Conservation (phyloP, 1,284 basidiomycete species). For the Leccinum olivaceoglutinosum region DNA sequence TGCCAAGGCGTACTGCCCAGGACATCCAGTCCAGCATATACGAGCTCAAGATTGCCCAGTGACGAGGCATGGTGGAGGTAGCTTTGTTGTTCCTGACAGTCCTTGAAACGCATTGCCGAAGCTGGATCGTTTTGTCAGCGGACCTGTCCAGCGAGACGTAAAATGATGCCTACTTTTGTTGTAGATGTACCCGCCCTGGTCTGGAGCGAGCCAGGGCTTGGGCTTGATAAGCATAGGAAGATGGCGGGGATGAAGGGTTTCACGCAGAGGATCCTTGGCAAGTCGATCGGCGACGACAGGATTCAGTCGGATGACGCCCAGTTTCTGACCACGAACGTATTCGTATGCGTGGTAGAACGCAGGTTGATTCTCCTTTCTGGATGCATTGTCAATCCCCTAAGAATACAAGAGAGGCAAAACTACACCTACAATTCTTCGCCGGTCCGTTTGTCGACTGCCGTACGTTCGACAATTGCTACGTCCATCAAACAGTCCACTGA, state of each 20-base stretch:
- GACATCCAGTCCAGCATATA: conserved; percentile 88
- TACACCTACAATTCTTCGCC: conserved; percentile 53
- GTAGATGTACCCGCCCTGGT: conserved; percentile 83
- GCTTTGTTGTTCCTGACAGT: conserved; percentile 80
- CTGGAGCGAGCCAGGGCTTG: conserved; percentile 78
- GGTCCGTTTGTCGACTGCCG: conserved; percentile 49
- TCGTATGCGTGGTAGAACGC: conserved; percentile 94
- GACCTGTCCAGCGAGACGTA: background rate
- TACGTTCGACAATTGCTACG: conserved; percentile 73
- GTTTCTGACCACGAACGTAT: conserved; percentile 86
- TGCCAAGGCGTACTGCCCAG: conserved; percentile 90
- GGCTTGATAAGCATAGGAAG: conserved; percentile 95
- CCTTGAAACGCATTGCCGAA: conserved; percentile 88
- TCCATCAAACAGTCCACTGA: conserved; percentile 84
- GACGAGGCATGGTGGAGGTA: conserved; percentile 79
- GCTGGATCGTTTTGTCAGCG: conserved; percentile 35
- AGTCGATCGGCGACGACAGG: conserved; percentile 75
- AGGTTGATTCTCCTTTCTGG: conserved; percentile 77
- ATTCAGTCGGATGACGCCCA: conserved; percentile 90
- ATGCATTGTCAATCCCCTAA: background rate
- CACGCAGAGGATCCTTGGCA: conserved; percentile 71
- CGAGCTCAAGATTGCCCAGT: conserved; percentile 75
- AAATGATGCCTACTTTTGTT: conserved; percentile 53
- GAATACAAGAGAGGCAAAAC: background rate
- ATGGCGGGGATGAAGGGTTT: conserved; percentile 87